phyloP scores from a whole-genome alignment of 2,329 filamentous ascomycete genomes.

The Beauveria bassiana region DNA sequence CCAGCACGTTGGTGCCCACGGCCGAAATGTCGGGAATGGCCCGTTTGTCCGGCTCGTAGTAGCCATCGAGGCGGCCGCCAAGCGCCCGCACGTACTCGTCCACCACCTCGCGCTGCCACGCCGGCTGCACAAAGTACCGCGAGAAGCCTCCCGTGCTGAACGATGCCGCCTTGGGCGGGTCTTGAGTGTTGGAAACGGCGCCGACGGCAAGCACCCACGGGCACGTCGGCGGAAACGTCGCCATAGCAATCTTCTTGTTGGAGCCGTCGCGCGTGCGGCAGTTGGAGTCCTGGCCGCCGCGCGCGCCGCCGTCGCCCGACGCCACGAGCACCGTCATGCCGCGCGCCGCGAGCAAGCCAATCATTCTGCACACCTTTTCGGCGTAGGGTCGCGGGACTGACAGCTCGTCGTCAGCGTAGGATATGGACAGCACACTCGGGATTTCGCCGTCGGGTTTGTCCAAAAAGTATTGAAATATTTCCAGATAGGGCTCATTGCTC shows the following conservation, averaged over 20 bases:
- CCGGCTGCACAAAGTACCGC: constrained; percentile 37
- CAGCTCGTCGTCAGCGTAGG: constrained; percentile 52
- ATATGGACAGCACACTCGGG: constrained; percentile 50
- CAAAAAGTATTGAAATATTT: constrained; percentile 44
- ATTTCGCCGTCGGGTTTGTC: constrained; percentile 33
- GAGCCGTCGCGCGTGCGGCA: constrained; percentile 54
- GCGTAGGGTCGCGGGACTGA: constrained; percentile 46
- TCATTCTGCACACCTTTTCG: constrained; percentile 41
- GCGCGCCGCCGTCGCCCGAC: constrained; percentile 43
- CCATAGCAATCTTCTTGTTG: constrained; percentile 46
- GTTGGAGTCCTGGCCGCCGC: constrained; percentile 36
- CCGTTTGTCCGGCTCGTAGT: constrained; percentile 38
- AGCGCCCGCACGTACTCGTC: constrained; percentile 32
- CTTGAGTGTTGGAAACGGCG: constrained; percentile 37
- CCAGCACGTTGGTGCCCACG: constrained; percentile 50
- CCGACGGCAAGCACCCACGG: constrained; percentile 63
- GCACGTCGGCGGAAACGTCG: constrained; percentile 59
- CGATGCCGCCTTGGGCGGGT: constrained; percentile 33
- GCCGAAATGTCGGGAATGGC: constrained; percentile 45
- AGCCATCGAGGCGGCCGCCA: constrained; percentile 32
- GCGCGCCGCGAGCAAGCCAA: constrained; percentile 45
- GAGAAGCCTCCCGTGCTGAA: constrained; percentile 47
- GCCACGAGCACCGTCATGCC: constrained; percentile 44
- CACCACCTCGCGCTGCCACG: constrained; percentile 38
- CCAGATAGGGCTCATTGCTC: constrained; percentile 51